A percentile compares a stretch with the other conserved stretches of the same genome.
phyloP scores from a whole-genome alignment of 83 land plant genomes.

The Isoetes engelmannii region DNA sequence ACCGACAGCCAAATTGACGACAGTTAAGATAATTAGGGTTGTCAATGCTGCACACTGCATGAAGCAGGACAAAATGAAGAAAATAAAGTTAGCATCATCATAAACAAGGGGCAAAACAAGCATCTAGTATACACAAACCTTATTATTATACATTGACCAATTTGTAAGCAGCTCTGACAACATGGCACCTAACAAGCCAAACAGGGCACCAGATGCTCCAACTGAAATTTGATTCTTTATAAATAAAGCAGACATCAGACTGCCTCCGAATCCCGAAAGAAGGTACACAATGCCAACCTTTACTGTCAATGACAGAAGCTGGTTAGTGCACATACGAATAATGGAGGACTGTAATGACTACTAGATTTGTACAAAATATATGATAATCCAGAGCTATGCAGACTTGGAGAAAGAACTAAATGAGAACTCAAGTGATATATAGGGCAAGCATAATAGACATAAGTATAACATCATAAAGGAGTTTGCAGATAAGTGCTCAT shows the following conservation, averaged over 20 bases:
- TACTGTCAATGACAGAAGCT: constrained; percentile 12
- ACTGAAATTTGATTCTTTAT: constrained; percentile 58
- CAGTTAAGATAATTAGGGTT: constrained; percentile 50
- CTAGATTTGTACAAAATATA: background rate
- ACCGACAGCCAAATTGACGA: constrained; percentile 65
- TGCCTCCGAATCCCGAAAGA: constrained; percentile 71
- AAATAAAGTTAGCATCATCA: background rate
- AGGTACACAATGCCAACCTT: constrained; percentile 54
- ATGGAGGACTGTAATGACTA: no score
- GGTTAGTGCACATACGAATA: no score
- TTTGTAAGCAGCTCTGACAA: constrained; percentile 77
- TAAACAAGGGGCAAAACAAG: background rate
- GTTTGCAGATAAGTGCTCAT: no score
- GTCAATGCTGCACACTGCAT: constrained; percentile 47
- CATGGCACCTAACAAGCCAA: constrained; percentile 70
- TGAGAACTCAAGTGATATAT: no score
- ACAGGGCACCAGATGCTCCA: constrained; percentile 83
- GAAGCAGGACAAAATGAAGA: background rate
- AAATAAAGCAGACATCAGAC: constrained; percentile 61
- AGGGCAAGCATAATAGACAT: no score
- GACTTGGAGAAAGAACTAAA: no score
- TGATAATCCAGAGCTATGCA: background rate
- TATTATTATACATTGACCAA: constrained; percentile 60
- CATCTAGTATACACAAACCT: constrained; percentile 28
- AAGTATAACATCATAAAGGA: no score